Percentiles rank a stretch among this genome's conserved stretches.
Evolutionary conservation across 176 grass and related monocot genomes (phyloP).

Genomic region (Aegilops longissima): DNA sequence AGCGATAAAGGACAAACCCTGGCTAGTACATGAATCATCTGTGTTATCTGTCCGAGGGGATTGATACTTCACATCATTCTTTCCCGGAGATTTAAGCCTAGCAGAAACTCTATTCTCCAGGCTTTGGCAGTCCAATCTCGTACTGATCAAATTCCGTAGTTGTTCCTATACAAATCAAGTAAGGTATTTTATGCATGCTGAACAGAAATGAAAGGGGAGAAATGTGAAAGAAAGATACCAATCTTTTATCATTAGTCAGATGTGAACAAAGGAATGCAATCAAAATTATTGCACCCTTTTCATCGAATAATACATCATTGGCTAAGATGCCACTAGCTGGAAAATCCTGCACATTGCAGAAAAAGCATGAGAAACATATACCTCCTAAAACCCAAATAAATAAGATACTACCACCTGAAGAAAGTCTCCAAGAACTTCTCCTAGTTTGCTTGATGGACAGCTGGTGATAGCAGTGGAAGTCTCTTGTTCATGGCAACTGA

Average conservation of each 20-base stretch:
- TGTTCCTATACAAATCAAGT: constrained; percentile 43
- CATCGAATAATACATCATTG: constrained; percentile 43
- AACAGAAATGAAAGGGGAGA: background rate
- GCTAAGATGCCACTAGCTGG: constrained; percentile 42
- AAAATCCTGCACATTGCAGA: constrained; percentile 46
- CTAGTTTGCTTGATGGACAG: constrained; percentile 24
- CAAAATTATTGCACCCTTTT: constrained; percentile 51
- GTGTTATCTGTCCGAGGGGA: constrained; percentile 15
- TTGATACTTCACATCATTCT: constrained; percentile 27
- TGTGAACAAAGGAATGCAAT: constrained; percentile 55
- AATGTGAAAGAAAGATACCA: constrained; percentile 47
- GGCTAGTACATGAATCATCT: constrained; percentile 18
- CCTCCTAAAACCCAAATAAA: constrained; percentile 25
- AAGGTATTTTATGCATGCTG: background rate
- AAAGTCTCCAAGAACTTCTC: constrained; percentile 34
- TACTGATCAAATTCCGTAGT: constrained; percentile 35
- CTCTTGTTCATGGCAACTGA: constrained; percentile 25
- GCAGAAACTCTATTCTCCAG: constrained; percentile 5
- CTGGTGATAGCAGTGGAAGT: constrained; percentile 5
- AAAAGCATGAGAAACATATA: constrained; percentile 21
- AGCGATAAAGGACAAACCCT: constrained; percentile 41
- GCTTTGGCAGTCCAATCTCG: constrained; percentile 7
- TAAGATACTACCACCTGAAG: constrained; percentile 41
- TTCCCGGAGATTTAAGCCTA: constrained; percentile 25
- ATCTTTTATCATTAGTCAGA: constrained; percentile 42